These are phyloP conservation scores for Yarrowia osloensis DNA, from an alignment of 805 yeast species.

Conservation along the genomic window DNA sequence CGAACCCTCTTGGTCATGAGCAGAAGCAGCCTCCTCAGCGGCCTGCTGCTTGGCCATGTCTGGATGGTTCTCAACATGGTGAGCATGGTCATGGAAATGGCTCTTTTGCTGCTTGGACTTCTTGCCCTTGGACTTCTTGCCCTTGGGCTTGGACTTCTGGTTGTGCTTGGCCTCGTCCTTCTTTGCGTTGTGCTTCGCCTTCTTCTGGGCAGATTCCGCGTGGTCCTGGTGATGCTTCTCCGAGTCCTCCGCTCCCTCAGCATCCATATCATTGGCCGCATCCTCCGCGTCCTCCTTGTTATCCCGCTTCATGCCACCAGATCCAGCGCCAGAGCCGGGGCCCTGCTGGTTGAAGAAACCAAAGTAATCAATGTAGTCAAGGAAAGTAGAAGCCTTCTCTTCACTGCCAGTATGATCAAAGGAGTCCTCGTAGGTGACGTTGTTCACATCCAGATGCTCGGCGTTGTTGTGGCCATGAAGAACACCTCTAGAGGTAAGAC, in stretches of 20 bases:
- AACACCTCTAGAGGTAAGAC: slow-evolving; percentile 27
- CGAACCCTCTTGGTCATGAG: slow-evolving; percentile 7
- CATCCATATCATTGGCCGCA: slow-evolving; percentile 8
- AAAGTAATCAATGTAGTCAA: slow-evolving; percentile 21
- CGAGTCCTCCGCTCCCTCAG: slow-evolving; percentile 6
- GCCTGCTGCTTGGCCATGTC: slow-evolving; percentile 1
- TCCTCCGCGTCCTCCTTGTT: slow-evolving; percentile 8
- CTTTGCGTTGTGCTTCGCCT: neutral
- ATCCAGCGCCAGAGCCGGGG: neutral
- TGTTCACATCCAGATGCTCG: slow-evolving; percentile 26
- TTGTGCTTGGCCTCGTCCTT: slow-evolving; percentile 6
- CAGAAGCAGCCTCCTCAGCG: slow-evolving; percentile 11
- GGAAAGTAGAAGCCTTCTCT: slow-evolving; percentile 9
- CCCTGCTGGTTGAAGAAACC: slow-evolving; percentile 27
- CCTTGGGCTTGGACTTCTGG: neutral
- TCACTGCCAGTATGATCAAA: slow-evolving; percentile 6
- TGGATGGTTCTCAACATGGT: slow-evolving; percentile 5
- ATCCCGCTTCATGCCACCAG: neutral
- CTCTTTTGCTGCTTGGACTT: neutral
- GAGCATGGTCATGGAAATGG: slow-evolving; percentile 2
- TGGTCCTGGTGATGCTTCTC: slow-evolving; percentile 7
- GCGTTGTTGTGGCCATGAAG: slow-evolving; percentile 27
- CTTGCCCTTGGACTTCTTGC: neutral
- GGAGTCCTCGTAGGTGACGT: slow-evolving; percentile 10
- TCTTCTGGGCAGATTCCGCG: slow-evolving; percentile 11